These are phyloP conservation scores for Colletotrichum coccodes DNA, from an alignment of 2,329 filamentous ascomycete genomes.

Conservation along the genomic window DNA sequence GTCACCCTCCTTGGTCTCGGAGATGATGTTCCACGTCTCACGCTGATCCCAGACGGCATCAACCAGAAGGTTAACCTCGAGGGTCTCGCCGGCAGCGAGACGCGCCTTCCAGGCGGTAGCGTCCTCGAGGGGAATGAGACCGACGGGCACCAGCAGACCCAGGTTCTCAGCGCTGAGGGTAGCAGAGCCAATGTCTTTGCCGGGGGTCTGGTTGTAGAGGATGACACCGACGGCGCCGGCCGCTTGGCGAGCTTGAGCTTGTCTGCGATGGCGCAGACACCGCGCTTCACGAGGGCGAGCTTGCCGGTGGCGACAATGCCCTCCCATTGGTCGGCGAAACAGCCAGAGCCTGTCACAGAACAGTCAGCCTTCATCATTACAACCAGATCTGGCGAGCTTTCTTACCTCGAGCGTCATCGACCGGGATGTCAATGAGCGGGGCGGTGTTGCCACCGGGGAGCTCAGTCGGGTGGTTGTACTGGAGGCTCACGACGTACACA, in stretches of 20 bases:
- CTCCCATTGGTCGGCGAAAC: conserved; percentile 55
- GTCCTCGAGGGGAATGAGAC: conserved; percentile 46
- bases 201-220: conserved; percentile 70
- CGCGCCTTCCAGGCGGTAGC: conserved; percentile 47
- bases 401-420: conserved; percentile 44
- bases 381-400: too few relatives aligned
- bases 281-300: conserved; percentile 57
- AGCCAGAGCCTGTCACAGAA: conserved; percentile 45
- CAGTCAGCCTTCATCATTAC: neutral
- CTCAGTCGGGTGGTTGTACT: conserved; percentile 58
- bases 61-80: conserved; percentile 47
- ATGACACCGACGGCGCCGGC: conserved; percentile 58
- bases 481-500: conserved; percentile 54
- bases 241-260: conserved; percentile 56
- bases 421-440: conserved; percentile 47
- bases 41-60: conserved; percentile 49
- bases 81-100: conserved; percentile 44
- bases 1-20: conserved; percentile 54
- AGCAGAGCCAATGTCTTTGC: conserved; percentile 53
- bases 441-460: conserved; percentile 47
- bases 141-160: conserved; percentile 47
- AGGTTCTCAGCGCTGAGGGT: conserved; percentile 60
- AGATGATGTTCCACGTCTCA: conserved; percentile 52
- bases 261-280: conserved; percentile 51
- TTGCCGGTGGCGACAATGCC: conserved; percentile 55